Evolutionary conservation across 2,329 filamentous ascomycete genomes (phyloP), one percentile per base, ranked within the genome.

Genomic region (Tolypocladium ophioglossoides): DNA sequence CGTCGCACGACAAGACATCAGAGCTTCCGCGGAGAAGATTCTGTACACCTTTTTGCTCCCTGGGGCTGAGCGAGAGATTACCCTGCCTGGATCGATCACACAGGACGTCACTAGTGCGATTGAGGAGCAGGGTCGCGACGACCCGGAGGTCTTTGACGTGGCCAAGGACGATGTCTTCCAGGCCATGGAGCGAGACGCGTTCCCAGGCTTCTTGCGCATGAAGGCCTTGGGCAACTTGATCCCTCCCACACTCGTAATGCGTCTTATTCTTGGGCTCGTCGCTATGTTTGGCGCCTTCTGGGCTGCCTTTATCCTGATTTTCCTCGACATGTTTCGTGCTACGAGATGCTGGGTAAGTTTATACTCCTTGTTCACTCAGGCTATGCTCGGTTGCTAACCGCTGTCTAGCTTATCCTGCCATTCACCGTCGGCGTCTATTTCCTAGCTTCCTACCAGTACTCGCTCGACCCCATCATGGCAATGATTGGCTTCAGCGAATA

Each of bases 121-220:
- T 58, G 94, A 99, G 72, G 87, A 92, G 61, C 85, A 90, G 59
- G 89, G 90, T 48, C 85, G 94, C 62, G 94, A 97, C 64, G 94
- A 99, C 67, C 94, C 94, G 0, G 94, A 99, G 70, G 87, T 99
- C 14, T 99, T 99, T 64, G 94, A 97, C 68, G 85, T 89, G 22
- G 94, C 94, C 53, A 99, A 99, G 76, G 94, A 99, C 74, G 99
- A 97, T 68, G 94, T 97, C 58, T 99, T 97, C 71, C 95, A 99
- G 72, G 95, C 95, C 37, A 99, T 99, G 94, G 95, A 99, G 73
- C 84, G 95, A 54, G 94, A 99, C 73, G 94, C 95, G n/a, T 99
- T 96, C 68, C 94, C 95, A 0, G 92, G 92, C 1, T 99, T 99
- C 72, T 78, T 99, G 56, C 83, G 92, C 66, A 89, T 90, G 73